Evolutionary conservation across 257 asterid species (phyloP).

Genomic region (Echites panduratus): DNA sequence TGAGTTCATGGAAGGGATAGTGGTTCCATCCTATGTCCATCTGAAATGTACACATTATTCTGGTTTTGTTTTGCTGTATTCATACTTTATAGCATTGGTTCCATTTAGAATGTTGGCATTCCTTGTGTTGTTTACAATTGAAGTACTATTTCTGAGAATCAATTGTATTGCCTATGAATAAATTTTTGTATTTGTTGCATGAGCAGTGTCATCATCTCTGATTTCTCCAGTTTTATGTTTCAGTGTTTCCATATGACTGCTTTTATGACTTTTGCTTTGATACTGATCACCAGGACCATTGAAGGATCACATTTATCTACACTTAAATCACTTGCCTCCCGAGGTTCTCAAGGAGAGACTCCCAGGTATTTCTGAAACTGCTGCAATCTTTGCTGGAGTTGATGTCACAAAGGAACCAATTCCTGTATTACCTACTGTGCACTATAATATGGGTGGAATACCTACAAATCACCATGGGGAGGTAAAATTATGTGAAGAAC

Average conservation of each 20-base stretch:
- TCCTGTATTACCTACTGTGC: constrained; percentile 97
- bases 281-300: constrained; percentile 52
- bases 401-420: constrained; percentile 97
- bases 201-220: not conserved
- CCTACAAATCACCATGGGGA: constrained; percentile 95
- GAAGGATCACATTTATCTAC: constrained; percentile 95
- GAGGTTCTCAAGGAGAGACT: constrained; percentile 97
- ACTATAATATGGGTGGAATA: constrained; percentile 98
- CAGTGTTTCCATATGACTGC: constrained; percentile 3
- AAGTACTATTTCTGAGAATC: not conserved
- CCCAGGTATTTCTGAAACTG: constrained; percentile 98
- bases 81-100: not conserved
- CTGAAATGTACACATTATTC: not conserved
- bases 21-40: not conserved
- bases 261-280: constrained; percentile 14
- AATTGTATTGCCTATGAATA: not conserved
- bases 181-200: not conserved
- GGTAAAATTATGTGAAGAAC: constrained; percentile 33
- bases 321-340: constrained; percentile 95
- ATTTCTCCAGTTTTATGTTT: not conserved
- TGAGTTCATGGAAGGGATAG: not conserved
- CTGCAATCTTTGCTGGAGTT: constrained; percentile 96
- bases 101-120: not conserved
- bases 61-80: not conserved
- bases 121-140: not conserved